Conservation (phyloP, 805 yeast genomes). For the Schizosaccharomyces osmophilus region DNA sequence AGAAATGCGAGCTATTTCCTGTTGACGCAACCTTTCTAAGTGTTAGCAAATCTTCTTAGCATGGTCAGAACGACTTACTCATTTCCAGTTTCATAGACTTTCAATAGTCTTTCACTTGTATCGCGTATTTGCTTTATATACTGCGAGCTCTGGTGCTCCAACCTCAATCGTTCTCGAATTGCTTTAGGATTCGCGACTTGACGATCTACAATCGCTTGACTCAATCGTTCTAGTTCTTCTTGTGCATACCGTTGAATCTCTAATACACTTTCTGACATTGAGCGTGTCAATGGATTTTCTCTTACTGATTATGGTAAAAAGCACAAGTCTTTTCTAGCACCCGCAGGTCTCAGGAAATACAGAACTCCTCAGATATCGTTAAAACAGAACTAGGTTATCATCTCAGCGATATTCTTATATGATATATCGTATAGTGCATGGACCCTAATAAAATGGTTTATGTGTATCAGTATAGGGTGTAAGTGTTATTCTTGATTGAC, state of each 20-base stretch:
- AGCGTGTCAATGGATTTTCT: too few relatives aligned
- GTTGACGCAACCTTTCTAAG: constrained; percentile 5
- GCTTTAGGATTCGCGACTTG: constrained; percentile 14
- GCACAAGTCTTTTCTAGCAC: too few relatives aligned
- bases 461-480: too few relatives aligned
- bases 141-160: constrained; percentile 36
- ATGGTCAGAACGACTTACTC: neutral
- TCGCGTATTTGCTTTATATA: constrained; percentile 25
- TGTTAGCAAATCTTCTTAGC: constrained; percentile 3
- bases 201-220: constrained; percentile 38
- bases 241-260: constrained; percentile 10
- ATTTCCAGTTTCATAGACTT: neutral
- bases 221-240: constrained; percentile 38
- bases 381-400: too few relatives aligned
- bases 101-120: constrained; percentile 12
- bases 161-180: constrained; percentile 5
- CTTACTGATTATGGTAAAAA: too few relatives aligned
- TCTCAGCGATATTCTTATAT: too few relatives aligned
- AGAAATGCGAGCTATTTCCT: constrained; percentile 8
- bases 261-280: constrained; percentile 4
- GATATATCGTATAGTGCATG: too few relatives aligned
- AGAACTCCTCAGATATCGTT: too few relatives aligned
- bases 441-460: too few relatives aligned
- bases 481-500: too few relatives aligned
- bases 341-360: too few relatives aligned